phyloP scores from a whole-genome alignment of 495 filamentous ascomycete species.

The Thozetella sp. region DNA sequence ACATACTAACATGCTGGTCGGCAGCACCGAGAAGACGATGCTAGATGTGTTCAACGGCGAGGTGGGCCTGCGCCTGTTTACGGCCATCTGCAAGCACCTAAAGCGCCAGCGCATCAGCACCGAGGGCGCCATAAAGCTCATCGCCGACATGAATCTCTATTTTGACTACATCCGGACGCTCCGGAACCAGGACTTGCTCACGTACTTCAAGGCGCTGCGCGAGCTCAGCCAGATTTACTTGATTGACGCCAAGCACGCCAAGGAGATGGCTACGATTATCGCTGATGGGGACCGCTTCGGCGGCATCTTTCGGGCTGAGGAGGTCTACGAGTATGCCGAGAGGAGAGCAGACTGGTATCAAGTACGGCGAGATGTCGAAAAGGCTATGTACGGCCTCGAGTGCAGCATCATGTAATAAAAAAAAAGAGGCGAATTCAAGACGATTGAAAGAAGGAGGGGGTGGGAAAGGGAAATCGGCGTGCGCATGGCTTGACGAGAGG shows the following conservation, averaged over 20 bases:
- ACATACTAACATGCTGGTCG: slow-evolving; percentile 88
- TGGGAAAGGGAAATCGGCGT: slow-evolving; percentile 1
- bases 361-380: slow-evolving; percentile 85
- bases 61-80: slow-evolving; percentile 89
- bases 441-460: neutral
- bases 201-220: slow-evolving; percentile 89
- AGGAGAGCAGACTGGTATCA: slow-evolving; percentile 92
- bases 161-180: slow-evolving; percentile 81
- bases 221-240: slow-evolving; percentile 96
- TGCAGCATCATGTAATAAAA: slow-evolving; percentile 78
- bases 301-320: slow-evolving; percentile 91
- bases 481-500: neutral
- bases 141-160: slow-evolving; percentile 96
- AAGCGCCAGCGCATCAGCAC: slow-evolving; percentile 93
- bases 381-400: slow-evolving; percentile 96
- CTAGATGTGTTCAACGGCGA: slow-evolving; percentile 99
- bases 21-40: slow-evolving; percentile 95
- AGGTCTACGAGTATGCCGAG: slow-evolving; percentile 97
- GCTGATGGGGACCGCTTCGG: slow-evolving; percentile 88
- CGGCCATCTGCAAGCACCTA: slow-evolving; percentile 91
- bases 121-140: slow-evolving; percentile 88
- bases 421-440: neutral
- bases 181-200: slow-evolving; percentile 77
- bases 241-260: slow-evolving; percentile 83
- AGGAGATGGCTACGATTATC: slow-evolving; percentile 93